A percentile compares a stretch with the other conserved stretches of the same genome.
These are phyloP conservation scores for Ochromonas danica DNA, from an alignment of 108 stramenopile species.

Conservation along the genomic window DNA sequence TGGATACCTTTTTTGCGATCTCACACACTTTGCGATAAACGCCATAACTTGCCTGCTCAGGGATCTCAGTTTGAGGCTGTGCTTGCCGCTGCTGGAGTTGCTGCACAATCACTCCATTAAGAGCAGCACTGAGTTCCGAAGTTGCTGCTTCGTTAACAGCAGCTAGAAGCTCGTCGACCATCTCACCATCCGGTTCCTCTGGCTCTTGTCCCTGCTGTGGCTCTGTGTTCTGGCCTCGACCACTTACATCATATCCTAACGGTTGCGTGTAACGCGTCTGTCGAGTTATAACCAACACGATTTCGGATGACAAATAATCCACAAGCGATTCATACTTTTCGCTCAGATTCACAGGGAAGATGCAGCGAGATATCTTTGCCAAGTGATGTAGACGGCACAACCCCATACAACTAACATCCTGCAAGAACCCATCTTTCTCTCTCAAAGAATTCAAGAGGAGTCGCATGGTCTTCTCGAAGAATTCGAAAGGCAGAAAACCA, in stretches of 20 bases:
- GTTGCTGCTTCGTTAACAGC: not conserved
- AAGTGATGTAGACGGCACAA: not conserved
- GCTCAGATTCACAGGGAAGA: not conserved
- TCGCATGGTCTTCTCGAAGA: not conserved
- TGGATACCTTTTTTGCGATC: slow-evolving; percentile 26
- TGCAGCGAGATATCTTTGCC: not conserved
- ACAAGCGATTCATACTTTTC: not conserved
- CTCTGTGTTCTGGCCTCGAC: not conserved
- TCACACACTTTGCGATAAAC: slow-evolving; percentile 9
- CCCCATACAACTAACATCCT: not conserved
- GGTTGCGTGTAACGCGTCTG: not conserved
- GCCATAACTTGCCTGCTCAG: slow-evolving; percentile 27
- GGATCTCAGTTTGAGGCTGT: not conserved
- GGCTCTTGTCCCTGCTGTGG: not conserved
- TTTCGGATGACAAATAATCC: not conserved
- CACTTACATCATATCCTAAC: not conserved
- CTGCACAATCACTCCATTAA: too few relatives aligned
- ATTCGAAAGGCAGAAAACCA: too few relatives aligned
- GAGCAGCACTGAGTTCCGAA: not conserved
- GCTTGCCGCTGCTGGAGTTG: too few relatives aligned
- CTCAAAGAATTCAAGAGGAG: not conserved
- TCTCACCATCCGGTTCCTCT: not conserved
- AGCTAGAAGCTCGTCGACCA: too few relatives aligned
- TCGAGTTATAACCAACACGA: not conserved
- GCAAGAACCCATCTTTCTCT: not conserved